A percentile compares a stretch with the other conserved stretches of the same genome.
Conservation (phyloP, 352 stramenopile species). For the Phytophthora podocarpi region DNA sequence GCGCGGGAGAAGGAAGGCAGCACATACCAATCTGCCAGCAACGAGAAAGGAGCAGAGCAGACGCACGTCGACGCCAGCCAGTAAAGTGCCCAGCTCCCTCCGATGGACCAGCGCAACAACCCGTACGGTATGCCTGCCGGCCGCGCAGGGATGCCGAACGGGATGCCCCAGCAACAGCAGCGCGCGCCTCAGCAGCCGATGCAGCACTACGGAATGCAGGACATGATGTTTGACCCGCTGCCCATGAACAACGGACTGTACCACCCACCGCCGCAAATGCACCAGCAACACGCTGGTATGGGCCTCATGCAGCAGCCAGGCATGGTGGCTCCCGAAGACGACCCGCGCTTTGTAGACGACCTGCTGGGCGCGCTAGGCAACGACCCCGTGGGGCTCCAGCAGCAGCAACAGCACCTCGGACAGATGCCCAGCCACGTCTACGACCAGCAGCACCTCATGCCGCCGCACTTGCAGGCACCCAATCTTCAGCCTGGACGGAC, state of each 20-base stretch:
- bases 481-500: slow-evolving; percentile 25
- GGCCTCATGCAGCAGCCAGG: slow-evolving; percentile 51
- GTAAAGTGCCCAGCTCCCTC: slow-evolving; percentile 14
- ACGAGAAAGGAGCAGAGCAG: slow-evolving; percentile 35
- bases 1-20: slow-evolving; percentile 10
- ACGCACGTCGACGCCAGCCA: no score
- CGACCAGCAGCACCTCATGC: slow-evolving; percentile 66
- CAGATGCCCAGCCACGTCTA: slow-evolving; percentile 65
- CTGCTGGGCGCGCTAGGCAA: slow-evolving; percentile 66
- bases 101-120: slow-evolving; percentile 67
- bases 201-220: slow-evolving; percentile 69
- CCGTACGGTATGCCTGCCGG: slow-evolving; percentile 60
- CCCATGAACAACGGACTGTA: slow-evolving; percentile 67
- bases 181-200: slow-evolving; percentile 28
- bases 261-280: slow-evolving; percentile 40
- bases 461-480: slow-evolving; percentile 39
- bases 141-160: slow-evolving; percentile 44
- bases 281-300: slow-evolving; percentile 52
- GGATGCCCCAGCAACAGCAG: slow-evolving; percentile 48
- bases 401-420: slow-evolving; percentile 54
- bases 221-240: slow-evolving; percentile 82
- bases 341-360: slow-evolving; percentile 75
- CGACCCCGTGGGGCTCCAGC: slow-evolving; percentile 56
- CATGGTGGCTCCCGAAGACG: slow-evolving; percentile 64
- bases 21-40: slow-evolving; percentile 37